A percentile compares a stretch with the other conserved stretches of the same genome.
Evolutionary conservation across 805 yeast genomes (phyloP).

Genomic region (Metschnikowia rubicola): DNA sequence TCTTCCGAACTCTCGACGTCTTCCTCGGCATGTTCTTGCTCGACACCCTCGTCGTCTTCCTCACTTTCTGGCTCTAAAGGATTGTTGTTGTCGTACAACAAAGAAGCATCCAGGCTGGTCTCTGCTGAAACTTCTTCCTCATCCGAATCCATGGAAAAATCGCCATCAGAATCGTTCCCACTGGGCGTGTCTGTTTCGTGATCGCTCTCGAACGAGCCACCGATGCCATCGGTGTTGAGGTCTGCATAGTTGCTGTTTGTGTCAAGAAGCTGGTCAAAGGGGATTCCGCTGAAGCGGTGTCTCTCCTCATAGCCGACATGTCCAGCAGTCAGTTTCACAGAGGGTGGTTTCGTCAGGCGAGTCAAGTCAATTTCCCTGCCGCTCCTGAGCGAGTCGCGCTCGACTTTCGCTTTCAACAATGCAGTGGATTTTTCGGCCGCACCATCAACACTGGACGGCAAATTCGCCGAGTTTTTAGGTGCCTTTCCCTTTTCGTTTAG

Average conservation of each 20-base stretch:
- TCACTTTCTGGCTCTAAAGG: not conserved
- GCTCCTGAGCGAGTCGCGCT: not conserved
- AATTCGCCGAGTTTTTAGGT: not conserved
- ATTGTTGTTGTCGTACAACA: no score
- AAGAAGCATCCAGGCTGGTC: no score
- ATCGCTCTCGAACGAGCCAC: not conserved
- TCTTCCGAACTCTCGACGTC: not conserved
- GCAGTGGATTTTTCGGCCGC: not conserved
- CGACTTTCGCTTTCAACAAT: not conserved
- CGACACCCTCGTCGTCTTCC: not conserved
- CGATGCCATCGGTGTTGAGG: not conserved
- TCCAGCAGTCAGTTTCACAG: slow-evolving; percentile 7
- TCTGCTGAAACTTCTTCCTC: no score
- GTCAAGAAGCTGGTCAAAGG: slow-evolving; percentile 6
- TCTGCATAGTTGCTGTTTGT: not conserved
- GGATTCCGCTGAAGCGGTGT: slow-evolving; percentile 7
- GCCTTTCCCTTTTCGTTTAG: not conserved
- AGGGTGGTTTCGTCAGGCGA: slow-evolving; percentile 8
- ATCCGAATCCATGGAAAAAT: no score
- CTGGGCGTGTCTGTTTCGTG: not conserved
- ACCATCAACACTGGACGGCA: not conserved
- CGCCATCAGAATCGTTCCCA: no score
- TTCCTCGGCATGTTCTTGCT: not conserved
- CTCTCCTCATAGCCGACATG: slow-evolving; percentile 10
- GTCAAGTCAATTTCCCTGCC: slow-evolving; percentile 1